Evolutionary conservation across 2,329 filamentous ascomycete species (phyloP).

Genomic region (Trichoderma arundinaceum): DNA sequence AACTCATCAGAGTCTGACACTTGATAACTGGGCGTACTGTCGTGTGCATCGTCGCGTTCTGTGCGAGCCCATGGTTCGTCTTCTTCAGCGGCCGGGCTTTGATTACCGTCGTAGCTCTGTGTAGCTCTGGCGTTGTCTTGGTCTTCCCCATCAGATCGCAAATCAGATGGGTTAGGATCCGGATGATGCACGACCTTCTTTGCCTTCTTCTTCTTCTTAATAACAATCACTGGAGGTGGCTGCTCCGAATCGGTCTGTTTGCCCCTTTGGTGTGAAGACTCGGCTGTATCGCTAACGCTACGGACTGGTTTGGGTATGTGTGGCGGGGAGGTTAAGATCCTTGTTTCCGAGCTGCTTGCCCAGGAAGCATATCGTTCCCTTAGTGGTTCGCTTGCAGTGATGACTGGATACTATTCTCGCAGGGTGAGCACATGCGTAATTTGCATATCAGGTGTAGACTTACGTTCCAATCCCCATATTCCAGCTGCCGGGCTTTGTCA

Average conservation of each 20-base stretch:
- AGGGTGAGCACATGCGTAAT: slow-evolving; percentile 33
- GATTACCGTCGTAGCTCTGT: slow-evolving; percentile 13
- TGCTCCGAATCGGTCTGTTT: slow-evolving; percentile 37
- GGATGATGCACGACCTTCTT: slow-evolving; percentile 46
- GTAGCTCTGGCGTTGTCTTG: slow-evolving; percentile 25
- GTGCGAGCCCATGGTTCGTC: slow-evolving; percentile 25
- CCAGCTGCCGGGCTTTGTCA: slow-evolving; percentile 70
- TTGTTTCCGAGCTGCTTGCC: slow-evolving; percentile 29
- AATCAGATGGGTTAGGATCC: slow-evolving; percentile 41
- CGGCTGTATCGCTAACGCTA: slow-evolving; percentile 40
- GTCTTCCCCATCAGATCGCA: slow-evolving; percentile 39
- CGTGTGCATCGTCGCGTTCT: slow-evolving; percentile 31
- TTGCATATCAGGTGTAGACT: slow-evolving; percentile 47
- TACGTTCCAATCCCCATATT: slow-evolving; percentile 94
- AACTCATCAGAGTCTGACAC: slow-evolving; percentile 52
- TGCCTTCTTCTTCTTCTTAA: slow-evolving; percentile 48
- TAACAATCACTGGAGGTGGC: slow-evolving; percentile 44
- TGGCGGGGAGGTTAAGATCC: slow-evolving; percentile 2
- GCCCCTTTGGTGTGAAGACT: slow-evolving; percentile 39
- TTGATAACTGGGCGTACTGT: slow-evolving; percentile 38
- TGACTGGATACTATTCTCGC: slow-evolving; percentile 79
- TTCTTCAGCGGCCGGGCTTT: slow-evolving; percentile 33
- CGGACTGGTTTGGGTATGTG: slow-evolving; percentile 30
- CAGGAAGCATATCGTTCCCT: slow-evolving; percentile 63
- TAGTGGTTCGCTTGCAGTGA: slow-evolving; percentile 77